Base-by-base conservation (phyloP, 1,284 basidiomycete genomes). In the Ganoderma multipileum region DNA sequence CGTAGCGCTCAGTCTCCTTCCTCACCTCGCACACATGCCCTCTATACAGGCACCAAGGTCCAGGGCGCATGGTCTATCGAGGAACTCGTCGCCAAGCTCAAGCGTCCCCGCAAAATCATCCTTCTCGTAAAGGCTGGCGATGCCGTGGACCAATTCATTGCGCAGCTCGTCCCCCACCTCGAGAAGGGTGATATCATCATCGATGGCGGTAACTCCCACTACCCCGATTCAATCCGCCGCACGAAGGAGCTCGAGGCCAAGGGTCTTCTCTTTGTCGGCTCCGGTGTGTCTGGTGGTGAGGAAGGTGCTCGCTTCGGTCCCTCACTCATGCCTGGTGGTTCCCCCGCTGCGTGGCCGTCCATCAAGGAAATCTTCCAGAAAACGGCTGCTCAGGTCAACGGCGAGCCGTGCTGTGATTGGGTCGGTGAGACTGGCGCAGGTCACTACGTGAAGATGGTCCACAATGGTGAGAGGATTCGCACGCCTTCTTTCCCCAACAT, bases 311-410 rank as follows among this genome's bases (percentile, higher is more conserved):
- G 98, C 74, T 82, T 98, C 81, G 98, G 98, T 68, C 98, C 98
- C 72, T 99, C 97, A 70, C 91, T 99, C 83, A 99, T 99, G 98
- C 98, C 98, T 74, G 98, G 98, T 87, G 98, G 98, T 78, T 96
- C 94, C 59, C 81, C 91, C 66, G 95, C 89, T 74, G 98, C 98
- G 41, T 99, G 98, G 98, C 95, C 96, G 55, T 85, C 88, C 76
- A 98, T 99, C 86, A 97, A 99, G 88, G 91, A 95, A 73, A 99
- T 99, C 80, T 99, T 99, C 92, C 98, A 99, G 86, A 95, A 95
- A 83, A 94, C 96, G 64, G 91, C 98, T 74, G 98, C 98, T 70
- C 96, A 99, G 82, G 95, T 94, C 73, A 89, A 96, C 69, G 96
- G 96, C 74, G 95, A 97, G 81, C 96, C 98, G 63, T 99, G 98